Evolutionary conservation across 768 basidiomycete species (phyloP).

Genomic region (Tricholoma matsutake): DNA sequence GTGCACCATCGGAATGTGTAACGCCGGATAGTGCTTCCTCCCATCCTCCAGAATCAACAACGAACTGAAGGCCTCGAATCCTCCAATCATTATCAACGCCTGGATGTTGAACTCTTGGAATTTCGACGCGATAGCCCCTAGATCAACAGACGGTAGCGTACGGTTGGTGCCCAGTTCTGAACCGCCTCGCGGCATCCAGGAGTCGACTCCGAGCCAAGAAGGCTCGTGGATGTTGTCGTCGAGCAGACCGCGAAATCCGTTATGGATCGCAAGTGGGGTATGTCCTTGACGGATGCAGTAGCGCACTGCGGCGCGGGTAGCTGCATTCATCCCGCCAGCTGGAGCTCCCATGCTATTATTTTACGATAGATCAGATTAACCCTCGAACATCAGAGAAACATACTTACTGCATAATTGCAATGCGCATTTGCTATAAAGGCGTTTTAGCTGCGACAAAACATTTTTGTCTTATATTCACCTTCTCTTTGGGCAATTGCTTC

Average conservation of each 20-base stretch:
- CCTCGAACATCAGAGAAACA: neutral
- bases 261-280: slow-evolving; percentile 88
- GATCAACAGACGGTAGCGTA: slow-evolving; percentile 76
- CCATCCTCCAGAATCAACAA: slow-evolving; percentile 77
- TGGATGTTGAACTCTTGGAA: slow-evolving; percentile 86
- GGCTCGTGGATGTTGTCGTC: slow-evolving; percentile 85
- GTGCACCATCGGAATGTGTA: slow-evolving; percentile 95
- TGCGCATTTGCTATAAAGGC: slow-evolving; percentile 58
- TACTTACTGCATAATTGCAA: slow-evolving; percentile 84
- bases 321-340: slow-evolving; percentile 98
- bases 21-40: slow-evolving; percentile 79
- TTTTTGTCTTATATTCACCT: slow-evolving; percentile 31
- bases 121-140: slow-evolving; percentile 85
- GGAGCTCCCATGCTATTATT: slow-evolving; percentile 83
- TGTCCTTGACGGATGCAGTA: slow-evolving; percentile 94
- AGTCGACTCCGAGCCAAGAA: slow-evolving; percentile 95
- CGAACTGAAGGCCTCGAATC: slow-evolving; percentile 91
- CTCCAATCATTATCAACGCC: slow-evolving; percentile 85
- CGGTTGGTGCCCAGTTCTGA: slow-evolving; percentile 98
- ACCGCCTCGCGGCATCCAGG: slow-evolving; percentile 94
- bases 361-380: neutral
- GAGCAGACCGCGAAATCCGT: slow-evolving; percentile 93
- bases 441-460: slow-evolving; percentile 9
- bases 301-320: slow-evolving; percentile 89
- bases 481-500: slow-evolving; percentile 46